These are phyloP conservation scores for Talaromyces borbonicus DNA, from an alignment of 495 filamentous ascomycete species.

Conservation along the genomic window DNA sequence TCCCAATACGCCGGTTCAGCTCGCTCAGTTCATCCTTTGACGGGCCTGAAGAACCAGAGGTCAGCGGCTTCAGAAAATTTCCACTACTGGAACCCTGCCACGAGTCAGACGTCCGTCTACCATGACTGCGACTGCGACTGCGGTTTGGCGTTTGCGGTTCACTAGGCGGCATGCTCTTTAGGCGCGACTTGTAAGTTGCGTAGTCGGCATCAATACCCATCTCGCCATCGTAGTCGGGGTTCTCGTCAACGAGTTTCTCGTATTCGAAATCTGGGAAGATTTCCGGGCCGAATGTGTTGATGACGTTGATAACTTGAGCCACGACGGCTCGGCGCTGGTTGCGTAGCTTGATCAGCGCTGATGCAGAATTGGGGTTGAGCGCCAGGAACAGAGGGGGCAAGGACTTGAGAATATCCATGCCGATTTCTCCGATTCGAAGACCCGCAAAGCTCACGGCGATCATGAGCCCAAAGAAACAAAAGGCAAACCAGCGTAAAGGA, in stretches of 20 bases:
- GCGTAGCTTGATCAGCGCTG: conserved; percentile 64
- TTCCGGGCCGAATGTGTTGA: conserved; percentile 83
- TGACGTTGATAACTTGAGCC: conserved; percentile 64
- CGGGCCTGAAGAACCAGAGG: conserved; percentile 8
- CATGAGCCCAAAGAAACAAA: conserved; percentile 63
- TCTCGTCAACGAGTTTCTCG: conserved; percentile 55
- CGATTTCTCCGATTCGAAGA: conserved; percentile 81
- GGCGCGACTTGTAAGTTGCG: conserved; percentile 19
- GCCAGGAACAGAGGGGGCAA: conserved; percentile 71
- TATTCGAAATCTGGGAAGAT: conserved; percentile 85
- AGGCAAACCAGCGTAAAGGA: conserved; percentile 56
- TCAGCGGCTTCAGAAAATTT: conserved; percentile 1
- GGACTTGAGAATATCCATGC: conserved; percentile 91
- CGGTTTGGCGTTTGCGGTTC: conserved; percentile 47
- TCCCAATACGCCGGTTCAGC: conserved; percentile 7
- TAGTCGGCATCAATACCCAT: conserved; percentile 13
- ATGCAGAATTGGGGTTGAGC: conserved; percentile 64
- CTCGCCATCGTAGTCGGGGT: conserved; percentile 25
- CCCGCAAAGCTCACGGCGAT: conserved; percentile 77
- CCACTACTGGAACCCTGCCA: conserved; percentile 3
- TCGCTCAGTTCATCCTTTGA: conserved; percentile 6
- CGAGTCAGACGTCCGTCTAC: conserved; percentile 2
- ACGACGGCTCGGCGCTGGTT: conserved; percentile 59
- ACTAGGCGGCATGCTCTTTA: conserved; percentile 21
- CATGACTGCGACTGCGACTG: conserved; percentile 44